phyloP scores from a whole-genome alignment of 306 rosid species.

The Rosa rugosa region DNA sequence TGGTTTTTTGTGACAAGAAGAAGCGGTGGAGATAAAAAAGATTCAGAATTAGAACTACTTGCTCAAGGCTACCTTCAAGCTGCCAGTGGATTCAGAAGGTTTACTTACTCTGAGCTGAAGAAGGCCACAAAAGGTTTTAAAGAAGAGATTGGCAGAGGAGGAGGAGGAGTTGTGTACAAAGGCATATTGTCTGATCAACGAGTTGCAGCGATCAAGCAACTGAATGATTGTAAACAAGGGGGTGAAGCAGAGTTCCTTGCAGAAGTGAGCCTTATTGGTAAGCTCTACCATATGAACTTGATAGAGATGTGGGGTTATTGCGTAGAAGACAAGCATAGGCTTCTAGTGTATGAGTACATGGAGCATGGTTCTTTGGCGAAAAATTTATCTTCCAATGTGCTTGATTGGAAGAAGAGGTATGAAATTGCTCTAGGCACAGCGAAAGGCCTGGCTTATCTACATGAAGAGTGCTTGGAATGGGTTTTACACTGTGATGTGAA shows the following conservation, averaged over 20 bases:
- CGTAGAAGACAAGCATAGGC: constrained; percentile 49
- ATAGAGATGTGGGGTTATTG: constrained; percentile 64
- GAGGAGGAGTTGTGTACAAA: constrained; percentile 49
- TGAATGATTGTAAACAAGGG: constrained; percentile 43
- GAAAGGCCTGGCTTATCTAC: constrained; percentile 55
- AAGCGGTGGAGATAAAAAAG: neutral
- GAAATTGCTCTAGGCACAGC: constrained; percentile 52
- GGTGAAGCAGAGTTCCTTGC: constrained; percentile 53
- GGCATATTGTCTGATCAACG: constrained; percentile 43
- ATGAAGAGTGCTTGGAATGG: constrained; percentile 70
- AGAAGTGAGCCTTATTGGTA: constrained; percentile 55
- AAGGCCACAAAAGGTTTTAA: constrained; percentile 48
- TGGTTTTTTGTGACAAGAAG: constrained; percentile 35
- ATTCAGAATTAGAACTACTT: neutral
- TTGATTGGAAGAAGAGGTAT: constrained; percentile 46
- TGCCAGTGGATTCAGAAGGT: constrained; percentile 41
- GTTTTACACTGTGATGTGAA: constrained; percentile 69
- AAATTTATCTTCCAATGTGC: constrained; percentile 23
- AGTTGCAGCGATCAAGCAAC: constrained; percentile 42
- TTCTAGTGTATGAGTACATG: constrained; percentile 50
- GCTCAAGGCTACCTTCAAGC: constrained; percentile 37
- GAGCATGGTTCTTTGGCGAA: constrained; percentile 47
- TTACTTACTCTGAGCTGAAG: constrained; percentile 46
- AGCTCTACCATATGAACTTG: constrained; percentile 61
- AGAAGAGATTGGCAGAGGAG: constrained; percentile 61